Percentiles rank a stretch among this genome's conserved stretches.
These are phyloP conservation scores for Neonectria hederae DNA, from an alignment of 2,329 filamentous ascomycete species.

Conservation along the genomic window DNA sequence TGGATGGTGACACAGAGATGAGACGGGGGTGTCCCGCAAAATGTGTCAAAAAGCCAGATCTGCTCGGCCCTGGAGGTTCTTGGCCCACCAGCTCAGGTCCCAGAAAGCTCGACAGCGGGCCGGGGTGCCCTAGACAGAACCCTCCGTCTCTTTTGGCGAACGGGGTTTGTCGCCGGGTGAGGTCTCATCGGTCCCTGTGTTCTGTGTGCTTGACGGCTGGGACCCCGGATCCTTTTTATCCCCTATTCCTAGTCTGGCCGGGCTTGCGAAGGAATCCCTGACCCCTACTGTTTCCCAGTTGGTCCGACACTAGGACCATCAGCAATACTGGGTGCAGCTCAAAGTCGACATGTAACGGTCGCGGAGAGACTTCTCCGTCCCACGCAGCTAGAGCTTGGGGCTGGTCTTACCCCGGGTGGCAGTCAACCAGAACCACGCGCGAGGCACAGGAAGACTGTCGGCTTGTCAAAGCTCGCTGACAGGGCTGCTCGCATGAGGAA, in stretches of 20 bases:
- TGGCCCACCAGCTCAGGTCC: constrained; percentile 28
- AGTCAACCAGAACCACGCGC: constrained; percentile 37
- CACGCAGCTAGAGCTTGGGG: constrained; percentile 26
- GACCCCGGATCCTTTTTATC: constrained; percentile 30
- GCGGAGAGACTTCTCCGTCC: constrained; percentile 26
- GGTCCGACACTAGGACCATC: constrained; percentile 27
- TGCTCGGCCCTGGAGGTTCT: constrained; percentile 35
- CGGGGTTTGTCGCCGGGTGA: constrained; percentile 38
- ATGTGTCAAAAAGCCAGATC: constrained; percentile 46
- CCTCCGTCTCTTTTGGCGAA: constrained; percentile 39
- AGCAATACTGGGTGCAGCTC: constrained; percentile 25
- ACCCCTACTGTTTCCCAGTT: constrained; percentile 26
- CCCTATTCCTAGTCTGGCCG: constrained; percentile 47
- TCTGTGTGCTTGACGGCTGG: constrained; percentile 33
- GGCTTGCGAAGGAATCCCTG: constrained; percentile 46
- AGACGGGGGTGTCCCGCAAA: constrained; percentile 46
- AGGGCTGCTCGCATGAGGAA: constrained; percentile 40
- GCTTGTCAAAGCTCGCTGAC: constrained; percentile 25
- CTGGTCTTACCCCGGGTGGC: constrained; percentile 38
- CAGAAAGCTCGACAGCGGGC: constrained; percentile 32
- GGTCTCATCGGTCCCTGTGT: constrained; percentile 27
- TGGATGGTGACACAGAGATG: constrained; percentile 45
- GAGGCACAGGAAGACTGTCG: constrained; percentile 4
- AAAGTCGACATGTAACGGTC: constrained; percentile 35
- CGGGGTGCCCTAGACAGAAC: constrained; percentile 34